Evolutionary conservation across 306 rosid species (phyloP).

Genomic region (Glycine soja): DNA sequence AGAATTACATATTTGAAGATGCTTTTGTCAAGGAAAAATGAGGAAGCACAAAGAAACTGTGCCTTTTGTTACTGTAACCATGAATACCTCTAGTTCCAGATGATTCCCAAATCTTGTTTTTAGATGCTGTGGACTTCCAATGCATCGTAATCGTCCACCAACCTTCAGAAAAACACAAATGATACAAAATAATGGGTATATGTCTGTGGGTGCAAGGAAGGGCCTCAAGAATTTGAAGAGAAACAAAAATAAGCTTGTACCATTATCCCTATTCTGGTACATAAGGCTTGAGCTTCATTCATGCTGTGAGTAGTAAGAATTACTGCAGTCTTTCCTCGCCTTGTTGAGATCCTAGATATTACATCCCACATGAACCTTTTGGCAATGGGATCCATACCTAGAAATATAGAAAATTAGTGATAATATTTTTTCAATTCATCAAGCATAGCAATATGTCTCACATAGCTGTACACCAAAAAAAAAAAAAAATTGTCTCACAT

Average conservation of each 20-base stretch:
- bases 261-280: conserved; percentile 96
- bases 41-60: conserved; percentile 41
- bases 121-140: conserved; percentile 96
- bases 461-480: neutral
- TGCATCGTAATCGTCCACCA: conserved; percentile 86
- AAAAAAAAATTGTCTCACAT: too few species aligned
- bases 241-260: conserved; percentile 52
- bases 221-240: conserved; percentile 46
- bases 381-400: conserved; percentile 98
- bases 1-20: conserved; percentile 46
- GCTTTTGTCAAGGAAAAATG: conserved; percentile 16
- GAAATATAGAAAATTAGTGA: conserved; percentile 40
- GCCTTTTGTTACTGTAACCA: conserved; percentile 29
- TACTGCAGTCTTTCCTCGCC: conserved; percentile 95
- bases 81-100: conserved; percentile 86
- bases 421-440: conserved; percentile 36
- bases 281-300: conserved; percentile 99
- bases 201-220: conserved; percentile 6
- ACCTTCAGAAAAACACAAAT: conserved; percentile 64
- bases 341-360: conserved; percentile 88
- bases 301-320: conserved; percentile 96
- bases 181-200: conserved; percentile 30
- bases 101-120: conserved; percentile 94
- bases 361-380: conserved; percentile 99
- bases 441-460: conserved; percentile 34